Conservation (phyloP, 2,329 filamentous ascomycete species). For the Talaromyces pinophilus region DNA sequence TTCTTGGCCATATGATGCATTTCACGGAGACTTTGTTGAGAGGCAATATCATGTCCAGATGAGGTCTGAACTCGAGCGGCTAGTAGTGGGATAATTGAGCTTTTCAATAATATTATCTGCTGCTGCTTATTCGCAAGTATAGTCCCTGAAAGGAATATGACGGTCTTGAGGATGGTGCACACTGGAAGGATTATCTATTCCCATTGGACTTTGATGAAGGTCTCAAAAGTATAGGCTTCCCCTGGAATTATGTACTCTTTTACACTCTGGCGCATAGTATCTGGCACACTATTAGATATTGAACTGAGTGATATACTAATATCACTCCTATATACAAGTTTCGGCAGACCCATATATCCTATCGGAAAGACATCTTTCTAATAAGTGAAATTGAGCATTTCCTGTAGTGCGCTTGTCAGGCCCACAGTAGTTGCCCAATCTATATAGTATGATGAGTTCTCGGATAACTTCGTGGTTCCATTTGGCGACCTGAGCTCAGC, state of each 20-base stretch:
- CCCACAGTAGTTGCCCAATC: neutral
- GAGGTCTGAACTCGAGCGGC: neutral
- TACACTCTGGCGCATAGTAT: neutral
- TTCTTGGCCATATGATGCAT: neutral
- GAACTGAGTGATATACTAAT: neutral
- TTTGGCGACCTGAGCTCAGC: neutral
- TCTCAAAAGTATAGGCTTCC: neutral
- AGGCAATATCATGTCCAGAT: neutral
- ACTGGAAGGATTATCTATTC: slow-evolving; percentile 7
- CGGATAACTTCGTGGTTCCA: neutral
- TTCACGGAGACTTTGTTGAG: neutral
- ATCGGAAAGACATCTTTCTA: no score
- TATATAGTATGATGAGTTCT: slow-evolving; percentile 1
- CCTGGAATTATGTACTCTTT: neutral
- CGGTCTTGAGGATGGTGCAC: neutral
- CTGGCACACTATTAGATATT: neutral
- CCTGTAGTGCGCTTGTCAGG: neutral
- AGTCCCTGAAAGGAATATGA: neutral
- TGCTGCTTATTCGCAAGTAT: neutral
- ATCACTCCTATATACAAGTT: neutral
- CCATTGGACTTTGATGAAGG: slow-evolving; percentile 4
- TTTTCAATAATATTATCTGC: neutral
- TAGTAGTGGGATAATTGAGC: neutral
- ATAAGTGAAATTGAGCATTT: neutral
- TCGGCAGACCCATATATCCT: neutral